These are phyloP conservation scores for Pseudogymnoascus sp. DNA, from an alignment of 2,329 filamentous ascomycete species.

Conservation along the genomic window DNA sequence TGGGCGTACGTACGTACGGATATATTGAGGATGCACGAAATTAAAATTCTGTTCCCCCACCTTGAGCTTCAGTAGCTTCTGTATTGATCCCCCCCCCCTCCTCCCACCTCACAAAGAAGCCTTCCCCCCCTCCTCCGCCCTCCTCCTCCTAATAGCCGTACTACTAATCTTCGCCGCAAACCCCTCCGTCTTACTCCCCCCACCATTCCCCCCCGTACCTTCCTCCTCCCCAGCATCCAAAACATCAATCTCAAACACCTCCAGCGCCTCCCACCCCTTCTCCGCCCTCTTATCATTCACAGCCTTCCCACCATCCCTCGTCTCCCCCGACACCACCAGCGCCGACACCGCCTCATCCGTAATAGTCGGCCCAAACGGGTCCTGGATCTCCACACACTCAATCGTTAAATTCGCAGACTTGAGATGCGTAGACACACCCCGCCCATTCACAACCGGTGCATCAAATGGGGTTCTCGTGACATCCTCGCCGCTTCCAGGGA, in stretches of 20 bases:
- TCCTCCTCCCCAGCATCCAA: slow-evolving; percentile 57
- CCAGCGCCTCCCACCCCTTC: slow-evolving; percentile 65
- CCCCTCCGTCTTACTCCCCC: slow-evolving; percentile 38
- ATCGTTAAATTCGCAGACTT: slow-evolving; percentile 53
- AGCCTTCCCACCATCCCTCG: slow-evolving; percentile 68
- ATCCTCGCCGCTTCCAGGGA: slow-evolving; percentile 28
- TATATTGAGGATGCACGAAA: not conserved
- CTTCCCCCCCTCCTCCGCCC: slow-evolving; percentile 19
- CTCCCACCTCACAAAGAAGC: slow-evolving; percentile 14
- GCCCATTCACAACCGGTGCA: slow-evolving; percentile 33
- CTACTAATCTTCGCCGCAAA: slow-evolving; percentile 87
- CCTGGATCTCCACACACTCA: slow-evolving; percentile 75
- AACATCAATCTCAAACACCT: slow-evolving; percentile 84
- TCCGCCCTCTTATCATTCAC: slow-evolving; percentile 77
- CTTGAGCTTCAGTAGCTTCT: no score
- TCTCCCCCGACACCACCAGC: slow-evolving; percentile 82
- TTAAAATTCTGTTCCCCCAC: not conserved
- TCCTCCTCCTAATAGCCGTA: slow-evolving; percentile 63
- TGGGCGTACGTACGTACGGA: not conserved
- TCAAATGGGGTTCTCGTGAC: slow-evolving; percentile 24
- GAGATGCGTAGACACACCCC: slow-evolving; percentile 48
- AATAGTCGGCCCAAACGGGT: slow-evolving; percentile 85
- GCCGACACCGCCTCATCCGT: slow-evolving; percentile 70
- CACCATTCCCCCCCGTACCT: slow-evolving; percentile 25
- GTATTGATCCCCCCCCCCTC: not conserved